Evolutionary conservation across 2,329 filamentous ascomycete species (phyloP), one percentile per base, ranked within the genome.

Genomic region (Tolypocladium guangdongense): DNA sequence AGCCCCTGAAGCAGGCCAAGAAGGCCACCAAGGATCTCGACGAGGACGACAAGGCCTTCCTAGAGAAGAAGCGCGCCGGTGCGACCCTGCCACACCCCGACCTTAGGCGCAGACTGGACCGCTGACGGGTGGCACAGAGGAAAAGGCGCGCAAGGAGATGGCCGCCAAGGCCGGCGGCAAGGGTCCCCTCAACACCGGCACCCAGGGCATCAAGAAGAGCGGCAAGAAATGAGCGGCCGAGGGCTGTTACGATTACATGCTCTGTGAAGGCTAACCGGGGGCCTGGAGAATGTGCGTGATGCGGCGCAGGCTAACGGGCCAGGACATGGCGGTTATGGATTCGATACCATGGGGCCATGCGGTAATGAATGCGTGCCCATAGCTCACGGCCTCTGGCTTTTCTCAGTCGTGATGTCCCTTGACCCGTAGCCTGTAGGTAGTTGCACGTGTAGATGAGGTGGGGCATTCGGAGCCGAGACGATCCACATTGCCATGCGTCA

Each of bases 161-260:
- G 83, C 86, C n/a, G 78, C 84, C 56, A 88, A 89, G 75, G 86
- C 88, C 47, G 86, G 87, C 64, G 88, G 88, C 71, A 95, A 95
- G 76, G 92, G 92, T 3, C 91, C 92, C 38, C 69, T 96, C 68
- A 91, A 90, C 74, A 86, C 83, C 35, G 90, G 90, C 36, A 72
- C 78, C 49, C 89, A 95, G 74, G 90, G 90, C 58, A 96, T 97
- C 78, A 96, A 96, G 85, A 96, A 96, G 83, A 93, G 88, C 57
- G 91, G 90, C 72, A 96, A 96, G 87, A 95, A 96, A 85, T 95
- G 80, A 74, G 63, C 22, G 27, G 10, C 27, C 18, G 43, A 33
- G 18, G 10, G 14, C 8, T 47, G 43, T 30, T 32, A 27, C 43
- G 43, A 30, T 16, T 30, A 47, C 10, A 47, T 2, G 18, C 39